A percentile compares a stretch with the other conserved stretches of the same genome.
These are phyloP conservation scores for Isabelozyma heimii DNA, from an alignment of 805 yeast species.

Conservation along the genomic window DNA sequence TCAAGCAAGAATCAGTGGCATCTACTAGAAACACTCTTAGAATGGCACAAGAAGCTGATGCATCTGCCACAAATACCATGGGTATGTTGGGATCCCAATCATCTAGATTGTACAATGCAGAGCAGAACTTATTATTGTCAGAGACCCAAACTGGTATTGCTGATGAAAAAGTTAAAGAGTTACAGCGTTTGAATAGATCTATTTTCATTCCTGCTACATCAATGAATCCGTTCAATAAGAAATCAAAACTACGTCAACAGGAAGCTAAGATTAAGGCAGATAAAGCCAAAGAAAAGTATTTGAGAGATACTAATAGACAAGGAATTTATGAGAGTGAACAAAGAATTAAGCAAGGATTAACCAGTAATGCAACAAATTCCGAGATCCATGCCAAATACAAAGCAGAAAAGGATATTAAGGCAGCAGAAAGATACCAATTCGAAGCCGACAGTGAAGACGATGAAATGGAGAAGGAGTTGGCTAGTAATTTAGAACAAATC, in stretches of 20 bases:
- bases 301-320: conserved; percentile 58
- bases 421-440: conserved; percentile 71
- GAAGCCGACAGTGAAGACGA: conserved; percentile 93
- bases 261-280: conserved; percentile 68
- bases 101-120: conserved; percentile 78
- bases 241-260: conserved; percentile 66
- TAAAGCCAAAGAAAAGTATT: conserved; percentile 58
- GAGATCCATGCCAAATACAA: conserved; percentile 46
- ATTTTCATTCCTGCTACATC: conserved; percentile 71
- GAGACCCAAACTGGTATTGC: conserved; percentile 81
- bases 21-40: conserved; percentile 79
- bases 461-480: conserved; percentile 85
- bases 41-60: conserved; percentile 49
- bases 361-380: conserved; percentile 34
- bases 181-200: conserved; percentile 75
- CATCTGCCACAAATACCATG: conserved; percentile 61
- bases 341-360: conserved; percentile 62
- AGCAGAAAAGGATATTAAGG: conserved; percentile 50
- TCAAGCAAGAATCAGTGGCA: conserved; percentile 83
- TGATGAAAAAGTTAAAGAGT: conserved; percentile 75
- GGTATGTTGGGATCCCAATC: conserved; percentile 95
- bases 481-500: conserved; percentile 78
- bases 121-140: conserved; percentile 71
- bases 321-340: conserved; percentile 64
- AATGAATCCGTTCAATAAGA: conserved; percentile 84